Conservation (phyloP, 768 basidiomycete species). For the Amyloporia xantha region DNA sequence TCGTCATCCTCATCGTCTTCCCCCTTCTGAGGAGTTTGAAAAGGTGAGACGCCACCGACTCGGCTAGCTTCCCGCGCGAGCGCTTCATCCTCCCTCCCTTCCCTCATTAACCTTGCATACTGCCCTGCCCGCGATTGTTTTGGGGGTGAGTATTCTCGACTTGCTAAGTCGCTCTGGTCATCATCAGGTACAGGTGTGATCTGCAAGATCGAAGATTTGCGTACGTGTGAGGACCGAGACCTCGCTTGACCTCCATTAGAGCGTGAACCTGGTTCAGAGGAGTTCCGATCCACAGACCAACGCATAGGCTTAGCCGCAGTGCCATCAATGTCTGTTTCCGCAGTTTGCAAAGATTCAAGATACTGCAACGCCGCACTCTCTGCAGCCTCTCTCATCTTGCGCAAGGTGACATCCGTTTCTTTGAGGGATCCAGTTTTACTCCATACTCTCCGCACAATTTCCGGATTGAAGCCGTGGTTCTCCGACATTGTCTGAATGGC, state of each 20-base stretch:
- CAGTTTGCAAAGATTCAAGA: neutral
- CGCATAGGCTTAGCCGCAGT: neutral
- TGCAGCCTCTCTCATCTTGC: conserved; percentile 32
- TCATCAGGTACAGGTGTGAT: conserved; percentile 7
- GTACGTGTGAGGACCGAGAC: neutral
- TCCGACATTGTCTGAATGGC: conserved; percentile 34
- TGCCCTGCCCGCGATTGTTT: conserved; percentile 19
- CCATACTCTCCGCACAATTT: conserved; percentile 36
- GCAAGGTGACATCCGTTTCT: conserved; percentile 33
- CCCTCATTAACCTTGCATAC: conserved; percentile 10
- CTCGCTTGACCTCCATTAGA: neutral
- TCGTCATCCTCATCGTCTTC: neutral
- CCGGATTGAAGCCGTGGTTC: conserved; percentile 38
- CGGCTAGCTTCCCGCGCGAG: neutral
- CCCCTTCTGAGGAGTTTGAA: neutral
- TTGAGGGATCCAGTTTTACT: conserved; percentile 27
- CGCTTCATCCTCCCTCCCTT: conserved; percentile 6
- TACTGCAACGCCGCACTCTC: conserved; percentile 17
- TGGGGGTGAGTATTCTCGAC: conserved; percentile 17
- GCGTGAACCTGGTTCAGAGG: neutral
- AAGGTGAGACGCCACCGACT: neutral
- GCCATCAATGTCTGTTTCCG: neutral
- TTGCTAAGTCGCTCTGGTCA: neutral
- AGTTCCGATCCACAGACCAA: neutral
- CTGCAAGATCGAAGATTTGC: conserved; percentile 1